These are phyloP conservation scores for Syzygium syzygioides DNA, from an alignment of 441 rosid genomes.

Conservation along the genomic window DNA sequence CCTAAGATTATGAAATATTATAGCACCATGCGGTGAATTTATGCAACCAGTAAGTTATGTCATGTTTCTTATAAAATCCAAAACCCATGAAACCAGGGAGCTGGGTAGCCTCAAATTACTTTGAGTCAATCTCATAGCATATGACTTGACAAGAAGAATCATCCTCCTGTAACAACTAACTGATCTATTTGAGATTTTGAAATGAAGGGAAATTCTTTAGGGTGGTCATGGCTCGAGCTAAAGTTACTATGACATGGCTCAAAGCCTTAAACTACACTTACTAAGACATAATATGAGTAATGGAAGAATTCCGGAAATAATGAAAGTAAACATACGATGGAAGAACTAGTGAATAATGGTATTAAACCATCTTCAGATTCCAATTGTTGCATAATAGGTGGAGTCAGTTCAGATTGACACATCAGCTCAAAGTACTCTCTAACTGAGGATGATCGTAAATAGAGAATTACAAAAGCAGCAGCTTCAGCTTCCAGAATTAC, in stretches of 20 bases:
- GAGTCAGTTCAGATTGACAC: background rate
- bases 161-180: background rate
- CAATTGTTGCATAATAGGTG: background rate
- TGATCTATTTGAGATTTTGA: background rate
- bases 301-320: background rate
- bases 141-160: background rate
- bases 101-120: background rate
- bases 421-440: background rate
- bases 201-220: background rate
- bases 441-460: background rate
- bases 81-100: background rate
- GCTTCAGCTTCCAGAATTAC: background rate
- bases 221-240: background rate
- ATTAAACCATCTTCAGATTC: background rate
- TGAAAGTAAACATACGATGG: background rate
- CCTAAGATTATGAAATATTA: conserved; percentile 30
- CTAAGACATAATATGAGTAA: background rate
- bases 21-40: background rate
- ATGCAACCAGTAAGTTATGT: background rate
- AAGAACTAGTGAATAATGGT: background rate
- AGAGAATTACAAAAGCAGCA: background rate
- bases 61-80: background rate
- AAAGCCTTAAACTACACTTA: background rate
- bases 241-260: background rate
- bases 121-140: background rate